Conservation (phyloP, 768 basidiomycete species). For the Amanita polypyramis region DNA sequence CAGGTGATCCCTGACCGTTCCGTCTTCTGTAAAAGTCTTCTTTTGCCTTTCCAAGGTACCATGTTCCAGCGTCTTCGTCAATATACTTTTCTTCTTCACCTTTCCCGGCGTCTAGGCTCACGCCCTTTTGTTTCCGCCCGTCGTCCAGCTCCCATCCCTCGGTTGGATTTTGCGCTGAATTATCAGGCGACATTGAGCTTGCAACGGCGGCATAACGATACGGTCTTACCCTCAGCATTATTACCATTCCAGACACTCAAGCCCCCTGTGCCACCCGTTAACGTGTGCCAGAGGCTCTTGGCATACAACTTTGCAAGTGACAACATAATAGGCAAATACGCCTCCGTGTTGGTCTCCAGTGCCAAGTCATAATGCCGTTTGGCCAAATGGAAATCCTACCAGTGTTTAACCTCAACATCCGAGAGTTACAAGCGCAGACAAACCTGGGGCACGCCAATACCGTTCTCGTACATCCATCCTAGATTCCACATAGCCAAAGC, state of each 20-base stretch:
- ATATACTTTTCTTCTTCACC: conserved; percentile 23
- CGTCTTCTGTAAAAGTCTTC: conserved; percentile 63
- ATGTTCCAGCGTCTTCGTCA: conserved; percentile 47
- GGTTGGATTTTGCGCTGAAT: conserved; percentile 14
- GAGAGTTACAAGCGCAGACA: not conserved
- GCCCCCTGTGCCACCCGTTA: conserved; percentile 60
- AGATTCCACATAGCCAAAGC: conserved; percentile 97
- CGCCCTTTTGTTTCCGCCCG: conserved; percentile 16
- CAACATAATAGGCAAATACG: conserved; percentile 78
- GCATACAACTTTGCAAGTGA: conserved; percentile 76
- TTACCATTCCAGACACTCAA: conserved; percentile 58
- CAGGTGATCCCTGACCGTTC: conserved; percentile 25
- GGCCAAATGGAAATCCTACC: conserved; percentile 89
- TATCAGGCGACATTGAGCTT: conserved; percentile 5
- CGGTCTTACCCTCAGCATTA: conserved; percentile 31
- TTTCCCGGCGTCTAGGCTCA: conserved; percentile 16
- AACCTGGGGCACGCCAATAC: conserved; percentile 83
- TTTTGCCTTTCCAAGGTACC: conserved; percentile 77
- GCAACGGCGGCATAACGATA: not conserved
- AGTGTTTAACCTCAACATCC: not conserved
- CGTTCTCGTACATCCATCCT: conserved; percentile 99
- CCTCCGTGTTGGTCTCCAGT: conserved; percentile 78
- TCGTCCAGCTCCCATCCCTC: conserved; percentile 32
- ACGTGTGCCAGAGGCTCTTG: conserved; percentile 75
- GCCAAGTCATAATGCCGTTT: conserved; percentile 93